Evolutionary conservation across 768 basidiomycete genomes (phyloP), one percentile per base, ranked within the genome.

Genomic region (Rhodotorula sphaerocarpa): DNA sequence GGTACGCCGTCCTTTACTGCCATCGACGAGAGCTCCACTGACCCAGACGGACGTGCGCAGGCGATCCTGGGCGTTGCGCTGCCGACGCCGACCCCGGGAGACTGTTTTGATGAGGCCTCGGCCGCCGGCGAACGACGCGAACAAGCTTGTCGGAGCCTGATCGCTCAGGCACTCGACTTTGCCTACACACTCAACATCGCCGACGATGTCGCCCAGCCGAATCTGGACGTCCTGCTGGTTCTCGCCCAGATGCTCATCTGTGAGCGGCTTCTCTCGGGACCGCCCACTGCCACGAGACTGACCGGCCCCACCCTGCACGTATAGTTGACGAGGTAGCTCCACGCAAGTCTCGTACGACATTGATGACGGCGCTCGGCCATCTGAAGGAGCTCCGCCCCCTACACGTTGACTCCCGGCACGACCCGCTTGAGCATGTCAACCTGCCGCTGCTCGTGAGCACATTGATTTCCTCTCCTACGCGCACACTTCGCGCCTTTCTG

Each of bases 261-360:
- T 63, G 46, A 46, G 56, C 44, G 11, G n/a, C 10, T 25, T 0
- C 21, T 30, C 7, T 12, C 4, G 30, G 3, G n/a, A 20, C 23
- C 3, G 20, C 16, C 52, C 23, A 25, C 48, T 21, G 10, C 33
- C 21, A 23, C 21, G 25, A 31, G 16, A 46, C 47, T 50, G 31
- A 50, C 31, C 7, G n/a, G n/a, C n/a, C n/a, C n/a, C n/a, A 33
- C 7, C 23, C 34, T 1, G 20, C 36, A 18, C 30, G 7, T 30
- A 20, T 39, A 63, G 56, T 64, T 41, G 44, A 59, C 47, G 63
- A 64, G 27, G 41, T 64, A 20, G 34, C 50, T 11, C 63, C 63
- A 4, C 36, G 53, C 12, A 47, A 50, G 3, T 58, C 63, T 12
- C 20, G 63, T 7, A 9, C 31, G 1, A 28, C 50, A 9, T 21